phyloP scores from a whole-genome alignment of 495 filamentous ascomycete genomes.

The Opeltia flavorubescens region DNA sequence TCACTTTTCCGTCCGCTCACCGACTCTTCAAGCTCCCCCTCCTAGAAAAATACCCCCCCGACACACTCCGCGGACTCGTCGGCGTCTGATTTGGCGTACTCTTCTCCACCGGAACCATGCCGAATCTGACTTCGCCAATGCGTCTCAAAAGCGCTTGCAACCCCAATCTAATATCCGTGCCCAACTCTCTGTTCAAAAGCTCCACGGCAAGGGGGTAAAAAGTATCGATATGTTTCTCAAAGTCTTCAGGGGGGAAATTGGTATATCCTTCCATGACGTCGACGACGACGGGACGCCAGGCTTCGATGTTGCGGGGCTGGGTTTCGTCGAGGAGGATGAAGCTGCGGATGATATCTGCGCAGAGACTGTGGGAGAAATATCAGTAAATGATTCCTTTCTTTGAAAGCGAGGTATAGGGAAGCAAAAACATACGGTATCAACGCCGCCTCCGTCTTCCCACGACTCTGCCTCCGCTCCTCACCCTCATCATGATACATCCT shows the following conservation, averaged over 20 bases:
- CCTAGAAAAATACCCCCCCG: slow-evolving; percentile 10
- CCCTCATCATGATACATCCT: slow-evolving; percentile 90
- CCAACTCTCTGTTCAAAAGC: slow-evolving; percentile 68
- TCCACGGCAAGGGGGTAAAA: slow-evolving; percentile 84
- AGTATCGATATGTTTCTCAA: slow-evolving; percentile 58
- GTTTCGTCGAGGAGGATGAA: slow-evolving; percentile 79
- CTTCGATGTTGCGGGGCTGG: slow-evolving; percentile 88
- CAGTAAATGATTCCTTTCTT: slow-evolving; percentile 1
- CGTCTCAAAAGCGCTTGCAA: slow-evolving; percentile 61
- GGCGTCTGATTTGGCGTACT: slow-evolving; percentile 23
- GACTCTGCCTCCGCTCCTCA: slow-evolving; percentile 64
- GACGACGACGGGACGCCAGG: slow-evolving; percentile 93
- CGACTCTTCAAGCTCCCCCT: slow-evolving; percentile 12
- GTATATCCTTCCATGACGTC: slow-evolving; percentile 94
- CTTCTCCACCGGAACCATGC: slow-evolving; percentile 29
- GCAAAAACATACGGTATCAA: slow-evolving; percentile 58
- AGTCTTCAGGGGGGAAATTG: slow-evolving; percentile 71
- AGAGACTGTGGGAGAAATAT: slow-evolving; percentile 39
- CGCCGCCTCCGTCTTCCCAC: slow-evolving; percentile 71
- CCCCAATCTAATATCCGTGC: slow-evolving; percentile 56
- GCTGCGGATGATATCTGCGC: slow-evolving; percentile 75
- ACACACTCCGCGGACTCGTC: slow-evolving; percentile 30
- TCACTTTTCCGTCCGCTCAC: neutral
- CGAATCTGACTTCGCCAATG: slow-evolving; percentile 71
- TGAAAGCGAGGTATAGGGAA: neutral